A percentile compares a stretch with the other conserved stretches of the same genome.
phyloP scores from a whole-genome alignment of 352 stramenopile species.

The Pythium chondricola region DNA sequence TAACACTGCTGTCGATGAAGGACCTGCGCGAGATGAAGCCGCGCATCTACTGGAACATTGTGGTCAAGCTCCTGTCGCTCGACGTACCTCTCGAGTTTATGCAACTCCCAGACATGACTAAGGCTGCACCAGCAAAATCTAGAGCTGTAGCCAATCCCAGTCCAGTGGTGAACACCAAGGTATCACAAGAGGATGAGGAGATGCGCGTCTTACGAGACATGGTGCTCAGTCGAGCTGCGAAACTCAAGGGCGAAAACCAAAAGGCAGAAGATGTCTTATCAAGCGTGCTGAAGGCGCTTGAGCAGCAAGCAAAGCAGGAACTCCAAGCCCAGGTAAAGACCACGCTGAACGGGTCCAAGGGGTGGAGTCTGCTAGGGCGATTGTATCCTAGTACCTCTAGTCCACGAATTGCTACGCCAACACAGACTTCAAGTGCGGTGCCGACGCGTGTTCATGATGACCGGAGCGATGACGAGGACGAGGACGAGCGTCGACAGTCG shows the following conservation, averaged over 20 bases:
- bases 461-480: background rate
- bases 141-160: too few species aligned
- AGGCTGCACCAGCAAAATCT: too few species aligned
- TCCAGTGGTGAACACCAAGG: too few species aligned
- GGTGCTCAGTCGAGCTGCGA: constrained; percentile 4
- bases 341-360: background rate
- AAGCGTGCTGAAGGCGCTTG: constrained; percentile 6
- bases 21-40: constrained; percentile 28
- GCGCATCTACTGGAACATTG: constrained; percentile 55
- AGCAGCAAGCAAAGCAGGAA: constrained; percentile 6
- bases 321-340: background rate
- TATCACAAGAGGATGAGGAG: constrained; percentile 7
- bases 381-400: background rate
- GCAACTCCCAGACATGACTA: constrained; percentile 27
- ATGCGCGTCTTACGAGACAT: constrained; percentile 4
- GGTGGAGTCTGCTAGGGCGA: constrained; percentile 9
- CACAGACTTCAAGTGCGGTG: background rate
- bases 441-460: background rate
- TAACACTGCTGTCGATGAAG: constrained; percentile 32
- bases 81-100: constrained; percentile 38
- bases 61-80: constrained; percentile 42
- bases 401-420: background rate
- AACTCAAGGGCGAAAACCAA: constrained; percentile 5
- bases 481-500: background rate
- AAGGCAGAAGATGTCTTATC: constrained; percentile 5